Evolutionary conservation across 306 rosid genomes (phyloP), one percentile per base, ranked within the genome.

Genomic region (Malus sylvestris): DNA sequence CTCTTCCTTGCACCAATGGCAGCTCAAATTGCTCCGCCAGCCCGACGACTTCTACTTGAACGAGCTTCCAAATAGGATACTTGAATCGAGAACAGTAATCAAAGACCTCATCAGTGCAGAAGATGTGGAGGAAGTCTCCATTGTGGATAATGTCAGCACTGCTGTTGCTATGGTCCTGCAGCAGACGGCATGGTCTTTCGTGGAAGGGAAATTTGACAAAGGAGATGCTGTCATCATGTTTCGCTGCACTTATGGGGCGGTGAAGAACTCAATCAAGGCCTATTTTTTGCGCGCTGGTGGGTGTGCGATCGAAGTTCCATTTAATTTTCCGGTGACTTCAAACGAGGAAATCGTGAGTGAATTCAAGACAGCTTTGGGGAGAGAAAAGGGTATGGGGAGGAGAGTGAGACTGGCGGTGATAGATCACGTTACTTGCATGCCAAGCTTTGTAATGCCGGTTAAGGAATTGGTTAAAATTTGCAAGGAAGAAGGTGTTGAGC

Each of bases 391-490:
- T 12, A 80, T 72, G 5, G 97, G 98, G 0, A 91, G 76, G 46
- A 87, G 72, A 74, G 86, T 93, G 72, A 82, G 93, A 71, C 52
- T 91, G 12, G 98, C 96, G 23, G 87, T 93, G 60, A 93, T 93
- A 69, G 97, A 93, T 81, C 97, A 93, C 30, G 86, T 93, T 10
- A 91, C 98, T 58, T 93, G 97, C 6, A 89, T 93, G 95, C 97
- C 98, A 6, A 78, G 87, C 35, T 88, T 89, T 30, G 88, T 91
- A 22, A 91, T 87, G 58, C 97, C 92, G 1, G 88, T 88, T 13
- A 91, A 87, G 85, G 87, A 91, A 63, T 78, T 91, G 86, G 88
- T 93, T 70, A 66, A 80, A 77, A 88, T 91, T 77, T 93, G 96
- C 10, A 81, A 96, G 84, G 92, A 93, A 53, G 97, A 91, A 80